These are phyloP conservation scores for Fusarium miscanthi DNA, from an alignment of 2,329 filamentous ascomycete genomes.

Conservation along the genomic window DNA sequence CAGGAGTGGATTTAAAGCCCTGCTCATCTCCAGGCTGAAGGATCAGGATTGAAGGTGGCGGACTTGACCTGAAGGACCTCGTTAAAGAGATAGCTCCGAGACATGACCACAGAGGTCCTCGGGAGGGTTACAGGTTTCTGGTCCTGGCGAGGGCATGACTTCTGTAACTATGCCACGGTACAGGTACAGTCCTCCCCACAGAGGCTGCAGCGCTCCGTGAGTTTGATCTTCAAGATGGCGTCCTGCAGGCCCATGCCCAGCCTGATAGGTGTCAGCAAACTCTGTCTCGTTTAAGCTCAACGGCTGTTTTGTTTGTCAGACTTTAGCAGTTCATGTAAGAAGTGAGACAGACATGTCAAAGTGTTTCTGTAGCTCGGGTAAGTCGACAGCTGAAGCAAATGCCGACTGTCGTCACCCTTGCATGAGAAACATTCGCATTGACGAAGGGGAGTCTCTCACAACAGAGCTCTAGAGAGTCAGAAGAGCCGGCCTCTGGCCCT, in stretches of 20 bases:
- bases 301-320: background rate
- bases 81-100: constrained; percentile 34
- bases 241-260: constrained; percentile 7
- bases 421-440: constrained; percentile 16
- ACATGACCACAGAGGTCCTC: constrained; percentile 16
- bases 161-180: background rate
- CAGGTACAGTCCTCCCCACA: constrained; percentile 7
- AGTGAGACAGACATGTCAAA: background rate
- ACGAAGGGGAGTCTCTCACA: constrained; percentile 26
- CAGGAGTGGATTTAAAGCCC: constrained; percentile 17
- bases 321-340: background rate
- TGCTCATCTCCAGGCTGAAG: constrained; percentile 27
- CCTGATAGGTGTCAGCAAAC: background rate
- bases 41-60: constrained; percentile 28
- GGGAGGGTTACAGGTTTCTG: background rate
- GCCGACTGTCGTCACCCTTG: constrained; percentile 1
- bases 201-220: background rate
- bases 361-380: background rate
- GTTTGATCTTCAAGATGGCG: constrained; percentile 24
- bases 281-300: background rate
- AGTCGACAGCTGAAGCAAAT: constrained; percentile 21
- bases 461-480: background rate
- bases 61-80: constrained; percentile 16
- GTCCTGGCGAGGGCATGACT: constrained; percentile 6
- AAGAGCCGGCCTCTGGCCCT: background rate